phyloP scores from a whole-genome alignment of 441 rosid genomes.

The Isatis lusitanica region DNA sequence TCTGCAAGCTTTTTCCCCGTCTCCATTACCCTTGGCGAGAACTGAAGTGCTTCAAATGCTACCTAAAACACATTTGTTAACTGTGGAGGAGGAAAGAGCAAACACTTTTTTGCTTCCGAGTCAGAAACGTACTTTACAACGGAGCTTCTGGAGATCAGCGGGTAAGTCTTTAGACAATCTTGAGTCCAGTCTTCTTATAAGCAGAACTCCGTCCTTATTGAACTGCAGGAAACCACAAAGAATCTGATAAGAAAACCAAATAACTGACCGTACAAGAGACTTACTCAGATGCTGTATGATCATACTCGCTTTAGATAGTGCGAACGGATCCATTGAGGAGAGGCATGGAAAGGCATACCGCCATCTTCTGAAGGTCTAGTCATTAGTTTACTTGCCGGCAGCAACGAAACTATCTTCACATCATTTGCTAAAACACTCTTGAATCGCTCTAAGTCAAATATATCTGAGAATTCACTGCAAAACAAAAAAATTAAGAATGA shows the following conservation, averaged over 20 bases:
- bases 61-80: slow-evolving; percentile 43
- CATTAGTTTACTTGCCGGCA: slow-evolving; percentile 85
- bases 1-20: slow-evolving; percentile 74
- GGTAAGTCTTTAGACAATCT: slow-evolving; percentile 92
- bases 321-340: slow-evolving; percentile 89
- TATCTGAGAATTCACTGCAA: slow-evolving; percentile 90
- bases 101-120: not conserved
- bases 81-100: not conserved
- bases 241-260: not conserved
- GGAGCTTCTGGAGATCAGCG: slow-evolving; percentile 87
- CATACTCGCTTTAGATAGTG: slow-evolving; percentile 79
- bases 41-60: slow-evolving; percentile 80
- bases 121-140: slow-evolving; percentile 70
- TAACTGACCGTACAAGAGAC: not conserved
- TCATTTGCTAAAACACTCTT: slow-evolving; percentile 75
- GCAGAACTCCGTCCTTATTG: slow-evolving; percentile 79
- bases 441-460: slow-evolving; percentile 89
- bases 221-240: slow-evolving; percentile 53
- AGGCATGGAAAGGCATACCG: slow-evolving; percentile 66
- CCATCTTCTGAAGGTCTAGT: slow-evolving; percentile 81
- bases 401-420: slow-evolving; percentile 73
- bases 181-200: slow-evolving; percentile 84
- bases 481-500: slow-evolving; percentile 1
- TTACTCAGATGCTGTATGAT: not conserved
- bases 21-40: slow-evolving; percentile 66